Base-by-base conservation (phyloP, 768 basidiomycete species). In the Lentinula guzmanii region DNA sequence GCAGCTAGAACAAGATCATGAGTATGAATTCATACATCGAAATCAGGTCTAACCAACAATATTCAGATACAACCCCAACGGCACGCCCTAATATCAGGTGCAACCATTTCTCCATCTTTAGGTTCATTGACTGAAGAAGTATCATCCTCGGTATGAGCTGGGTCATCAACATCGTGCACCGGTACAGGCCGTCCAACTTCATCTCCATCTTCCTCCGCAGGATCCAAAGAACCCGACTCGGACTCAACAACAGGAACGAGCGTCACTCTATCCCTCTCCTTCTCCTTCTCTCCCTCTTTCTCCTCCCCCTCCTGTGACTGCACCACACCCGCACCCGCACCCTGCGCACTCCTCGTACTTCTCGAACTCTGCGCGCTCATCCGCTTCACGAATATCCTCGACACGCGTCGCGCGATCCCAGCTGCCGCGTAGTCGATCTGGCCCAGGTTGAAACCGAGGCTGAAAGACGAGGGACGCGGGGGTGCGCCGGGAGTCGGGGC, bases 401-500 rank as follows among this genome's bases (percentile, higher is more conserved):
- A 60, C 10, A 60, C 51, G 16, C 59, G 50, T 3, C 59, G 37
- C 16, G 54, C 60, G 46, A 48, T 41, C 1, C 34, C 31, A 18
- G 60, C 41, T 1, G 59, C 51, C 1, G 59, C 59, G 35, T 60
- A 60, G 11, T 63, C 61, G 51, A 63, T 39, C 16, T 56, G 60
- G 18, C 54, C 58, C 5, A 58, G 18, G 37, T 28, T 18, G 7
- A 58, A 39, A 5, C 46, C 45, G 10, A 59, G 37, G 33, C 58
- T 50, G n/a, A 46, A 51, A 10, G 58, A 59, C 6, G 58, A 59
- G 1, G 58, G 43, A 37, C 33, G 45, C 1, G 56, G 42, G 9
- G 33, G 50, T 4, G 53, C 5, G 15, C 1, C 21, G 18, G 35
- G 10, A 41, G 39, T n/a, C 9, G 52, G 7, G 1, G 45, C 7